These are phyloP conservation scores for Cyclotella atomus DNA, from an alignment of 108 stramenopile species.

Conservation along the genomic window DNA sequence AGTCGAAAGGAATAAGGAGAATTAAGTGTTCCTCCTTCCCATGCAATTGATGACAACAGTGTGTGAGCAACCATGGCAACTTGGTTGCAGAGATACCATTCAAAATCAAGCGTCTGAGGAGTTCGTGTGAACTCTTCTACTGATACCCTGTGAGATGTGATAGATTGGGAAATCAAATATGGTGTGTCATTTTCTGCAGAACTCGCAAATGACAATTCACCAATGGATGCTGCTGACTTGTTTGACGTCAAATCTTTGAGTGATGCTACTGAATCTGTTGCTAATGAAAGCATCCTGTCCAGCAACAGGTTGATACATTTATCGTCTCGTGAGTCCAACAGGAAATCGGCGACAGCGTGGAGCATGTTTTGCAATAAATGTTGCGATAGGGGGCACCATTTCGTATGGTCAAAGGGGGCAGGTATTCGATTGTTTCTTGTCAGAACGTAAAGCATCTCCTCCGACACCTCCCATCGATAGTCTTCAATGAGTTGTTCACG, in stretches of 20 bases:
- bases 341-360: conserved; percentile 17
- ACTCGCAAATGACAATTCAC: not conserved
- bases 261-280: not conserved
- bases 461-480: conserved; percentile 25
- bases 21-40: not conserved
- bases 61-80: conserved; percentile 17
- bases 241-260: not conserved
- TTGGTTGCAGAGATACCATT: conserved; percentile 27
- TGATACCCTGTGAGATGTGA: not conserved
- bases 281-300: not conserved
- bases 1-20: conserved; percentile 13
- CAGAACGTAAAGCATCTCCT: conserved; percentile 29
- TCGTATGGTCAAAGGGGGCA: conserved; percentile 15
- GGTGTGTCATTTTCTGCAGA: not conserved
- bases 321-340: conserved; percentile 1
- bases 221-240: not conserved
- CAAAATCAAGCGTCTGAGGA: conserved; percentile 6
- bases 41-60: conserved; percentile 31
- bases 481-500: not conserved
- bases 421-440: conserved; percentile 17
- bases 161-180: conserved; percentile 7
- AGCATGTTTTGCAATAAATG: conserved; percentile 17
- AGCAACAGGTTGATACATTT: not conserved
- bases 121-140: not conserved
- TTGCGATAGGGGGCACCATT: conserved; percentile 27